These are phyloP conservation scores for Hypholoma fasciculare DNA, from an alignment of 768 basidiomycete species.

Conservation along the genomic window DNA sequence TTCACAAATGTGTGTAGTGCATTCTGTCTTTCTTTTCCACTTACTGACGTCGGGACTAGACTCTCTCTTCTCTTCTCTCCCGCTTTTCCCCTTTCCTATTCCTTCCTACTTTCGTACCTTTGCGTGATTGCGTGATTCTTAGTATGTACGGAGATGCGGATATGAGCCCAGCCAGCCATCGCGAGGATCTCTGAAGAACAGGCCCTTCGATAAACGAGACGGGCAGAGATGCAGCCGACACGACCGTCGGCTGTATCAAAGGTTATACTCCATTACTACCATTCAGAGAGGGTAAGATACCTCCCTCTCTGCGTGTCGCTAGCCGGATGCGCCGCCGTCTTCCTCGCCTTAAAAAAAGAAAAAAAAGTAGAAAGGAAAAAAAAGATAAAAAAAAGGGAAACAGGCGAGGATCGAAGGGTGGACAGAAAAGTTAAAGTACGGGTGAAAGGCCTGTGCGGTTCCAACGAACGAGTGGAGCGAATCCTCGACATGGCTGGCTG, in stretches of 20 bases:
- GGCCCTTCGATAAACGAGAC: constrained; percentile 1
- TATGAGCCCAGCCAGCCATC: neutral
- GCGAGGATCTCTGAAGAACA: neutral
- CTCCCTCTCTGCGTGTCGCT: neutral
- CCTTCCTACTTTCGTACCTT: neutral
- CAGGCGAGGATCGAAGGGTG: neutral
- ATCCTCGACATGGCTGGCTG: neutral
- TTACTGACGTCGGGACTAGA: too few species aligned
- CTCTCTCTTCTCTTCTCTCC: too few species aligned
- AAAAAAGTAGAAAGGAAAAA: too few species aligned
- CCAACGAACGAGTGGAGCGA: neutral
- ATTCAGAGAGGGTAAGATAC: neutral
- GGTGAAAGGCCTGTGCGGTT: constrained; percentile 6
- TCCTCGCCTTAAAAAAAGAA: too few species aligned
- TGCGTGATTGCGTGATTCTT: neutral
- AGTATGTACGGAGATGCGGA: neutral
- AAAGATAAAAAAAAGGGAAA: too few species aligned
- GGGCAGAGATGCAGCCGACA: neutral
- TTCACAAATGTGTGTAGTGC: too few species aligned
- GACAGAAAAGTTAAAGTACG: constrained; percentile 5
- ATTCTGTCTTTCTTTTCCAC: too few species aligned
- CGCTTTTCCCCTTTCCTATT: neutral
- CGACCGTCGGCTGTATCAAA: neutral
- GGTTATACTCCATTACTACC: neutral
- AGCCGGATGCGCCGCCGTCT: neutral